Evolutionary conservation across 129 eudicot species (phyloP), one percentile per base, ranked within the genome.

Genomic region (Dittrichia graveolens): DNA sequence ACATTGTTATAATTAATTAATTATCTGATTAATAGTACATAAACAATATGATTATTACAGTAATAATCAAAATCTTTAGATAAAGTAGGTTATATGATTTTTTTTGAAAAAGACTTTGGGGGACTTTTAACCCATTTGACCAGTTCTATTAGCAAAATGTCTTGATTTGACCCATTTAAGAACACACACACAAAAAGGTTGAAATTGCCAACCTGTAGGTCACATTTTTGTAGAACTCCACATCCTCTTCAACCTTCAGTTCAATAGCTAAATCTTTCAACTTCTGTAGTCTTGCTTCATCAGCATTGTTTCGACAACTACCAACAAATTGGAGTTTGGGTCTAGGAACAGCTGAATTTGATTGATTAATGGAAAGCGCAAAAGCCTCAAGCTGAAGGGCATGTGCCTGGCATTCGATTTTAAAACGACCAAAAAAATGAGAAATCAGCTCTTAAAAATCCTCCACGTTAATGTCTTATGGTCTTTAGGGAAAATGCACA

Each of bases 281-380:
- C 10, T 78, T 89, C 80, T 94, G 94, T 64, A 90, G 83, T 84
- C 99, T 84, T 48, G 63, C 81, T 74, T 94, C 99, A 83, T 94
- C 99, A 35, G 94, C 94, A 70, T 81, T 88, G 18, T 94, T 94
- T 66, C 99, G 87, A 75, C 99, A 94, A 76, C 99, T 94, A 67
- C 99, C 99, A 65, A 94, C 99, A 40, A 94, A 78, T 61, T 88
- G 96, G 74, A 94, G 95, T 64, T 79, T 90, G 40, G 99, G 99
- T 64, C 83, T 88, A 71, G 91, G 85, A 63, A 74, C 38, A 37
- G 77, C 85, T 18, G 77, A 18, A 58, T 84, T 82, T 74, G 90
- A 67, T 60, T 75, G 77, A 79, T 84, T 83, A 52, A 86, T 41
- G 69, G 85, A 87, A 81, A 77, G 79, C 3, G 96, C 84, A 86